A percentile compares a stretch with the other conserved stretches of the same genome.
Conservation (phyloP, 169 alveolate species). For the Plasmodium reichenowi region DNA sequence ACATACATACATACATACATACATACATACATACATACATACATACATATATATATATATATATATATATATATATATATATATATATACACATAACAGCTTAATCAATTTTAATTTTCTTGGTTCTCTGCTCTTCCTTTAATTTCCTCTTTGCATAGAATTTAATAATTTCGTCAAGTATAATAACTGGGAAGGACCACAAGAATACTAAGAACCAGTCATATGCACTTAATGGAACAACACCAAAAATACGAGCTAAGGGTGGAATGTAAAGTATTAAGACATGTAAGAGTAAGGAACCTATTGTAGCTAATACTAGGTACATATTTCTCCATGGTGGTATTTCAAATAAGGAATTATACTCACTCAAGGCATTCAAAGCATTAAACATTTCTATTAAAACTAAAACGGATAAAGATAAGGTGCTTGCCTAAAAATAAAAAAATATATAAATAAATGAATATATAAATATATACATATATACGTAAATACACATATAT, state of each 20-base stretch:
- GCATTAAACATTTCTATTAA: constrained; percentile 99
- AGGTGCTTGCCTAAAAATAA: constrained; percentile 92
- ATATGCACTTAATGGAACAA: constrained; percentile 90
- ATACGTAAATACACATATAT: too few species aligned
- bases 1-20: not conserved
- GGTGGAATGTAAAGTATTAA: constrained; percentile 95
- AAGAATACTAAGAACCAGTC: constrained; percentile 97
- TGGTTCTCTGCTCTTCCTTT: constrained; percentile 14
- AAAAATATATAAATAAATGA: not conserved
- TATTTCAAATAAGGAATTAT: constrained; percentile 93
- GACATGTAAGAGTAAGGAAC: constrained; percentile 93
- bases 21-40: not conserved
- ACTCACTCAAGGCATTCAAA: constrained; percentile 98
- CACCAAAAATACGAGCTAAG: constrained; percentile 93
- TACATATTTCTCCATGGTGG: constrained; percentile 98
- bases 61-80: not conserved
- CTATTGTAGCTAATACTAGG: constrained; percentile 94
- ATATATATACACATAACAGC: not conserved
- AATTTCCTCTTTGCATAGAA: constrained; percentile 88
- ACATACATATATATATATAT: not conserved
- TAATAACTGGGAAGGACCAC: constrained; percentile 97
- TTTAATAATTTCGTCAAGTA: constrained; percentile 97
- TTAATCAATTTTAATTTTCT: constrained; percentile 20
- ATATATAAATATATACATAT: not conserved
- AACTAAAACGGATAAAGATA: constrained; percentile 96